phyloP scores from a whole-genome alignment of 306 rosid species.

The Lupinus albus region DNA sequence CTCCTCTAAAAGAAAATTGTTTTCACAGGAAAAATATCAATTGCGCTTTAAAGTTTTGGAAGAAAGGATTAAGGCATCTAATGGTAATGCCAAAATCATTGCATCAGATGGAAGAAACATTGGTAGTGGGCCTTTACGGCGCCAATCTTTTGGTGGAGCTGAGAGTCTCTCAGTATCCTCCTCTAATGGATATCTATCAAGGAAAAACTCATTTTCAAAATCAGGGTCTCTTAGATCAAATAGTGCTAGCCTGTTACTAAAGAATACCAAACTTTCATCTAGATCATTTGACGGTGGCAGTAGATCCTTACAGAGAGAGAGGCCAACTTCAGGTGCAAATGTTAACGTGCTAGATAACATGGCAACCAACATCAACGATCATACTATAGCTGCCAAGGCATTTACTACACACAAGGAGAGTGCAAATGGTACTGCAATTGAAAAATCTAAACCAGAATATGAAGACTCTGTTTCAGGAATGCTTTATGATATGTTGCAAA shows the following conservation, averaged over 20 bases:
- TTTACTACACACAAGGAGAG: constrained; percentile 38
- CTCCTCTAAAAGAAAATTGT: constrained; percentile 28
- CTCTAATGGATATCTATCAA: constrained; percentile 62
- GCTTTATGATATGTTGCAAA: constrained; percentile 80
- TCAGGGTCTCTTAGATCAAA: constrained; percentile 56
- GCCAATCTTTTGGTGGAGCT: constrained; percentile 84
- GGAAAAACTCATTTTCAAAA: constrained; percentile 55
- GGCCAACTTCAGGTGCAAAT: constrained; percentile 43
- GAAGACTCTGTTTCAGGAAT: constrained; percentile 77
- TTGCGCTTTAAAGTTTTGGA: constrained; percentile 82
- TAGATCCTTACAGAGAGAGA: constrained; percentile 60
- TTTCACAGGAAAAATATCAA: constrained; percentile 73
- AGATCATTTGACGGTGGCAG: constrained; percentile 78
- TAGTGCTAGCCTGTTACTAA: constrained; percentile 60
- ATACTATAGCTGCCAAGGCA: constrained; percentile 34
- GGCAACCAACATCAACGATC: constrained; percentile 41
- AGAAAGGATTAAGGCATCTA: constrained; percentile 64
- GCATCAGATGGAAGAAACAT: constrained; percentile 61
- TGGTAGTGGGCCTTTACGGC: constrained; percentile 68
- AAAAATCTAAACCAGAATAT: constrained; percentile 49
- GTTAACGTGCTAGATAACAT: constrained; percentile 39
- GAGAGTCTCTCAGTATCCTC: constrained; percentile 58
- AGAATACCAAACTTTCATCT: constrained; percentile 59
- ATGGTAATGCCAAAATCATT: constrained; percentile 51
- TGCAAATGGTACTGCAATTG: constrained; percentile 46